Base-by-base conservation (phyloP, 1,284 basidiomycete genomes). In the Ganoderma leucocontextum region DNA sequence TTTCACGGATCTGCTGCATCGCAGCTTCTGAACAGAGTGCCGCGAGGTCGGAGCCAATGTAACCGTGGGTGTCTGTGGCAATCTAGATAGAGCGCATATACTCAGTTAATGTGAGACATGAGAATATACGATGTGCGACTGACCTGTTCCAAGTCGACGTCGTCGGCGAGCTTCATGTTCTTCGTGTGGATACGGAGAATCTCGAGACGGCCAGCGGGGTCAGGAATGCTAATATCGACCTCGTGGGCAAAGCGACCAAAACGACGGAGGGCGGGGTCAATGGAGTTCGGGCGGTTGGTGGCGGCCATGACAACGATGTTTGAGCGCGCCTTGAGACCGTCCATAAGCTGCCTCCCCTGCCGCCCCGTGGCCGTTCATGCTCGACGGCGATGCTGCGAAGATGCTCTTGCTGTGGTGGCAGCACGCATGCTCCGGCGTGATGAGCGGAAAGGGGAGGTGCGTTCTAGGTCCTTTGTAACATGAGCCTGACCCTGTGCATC, bases 161-260 rank as follows among this genome's bases (percentile, higher is more conserved):
- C 98, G 68, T 99, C 97, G n/a, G 83, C 90, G 58, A 99, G 87
- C 84, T 99, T 99, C 97, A 99, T 99, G 87, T 99, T 99, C 91
- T 99, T 99, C 68, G 98, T 99, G 86, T 99, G 97, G 74, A 99
- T 99, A 71, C 97, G 94, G 71, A 99, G n/a, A n/a, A n/a, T n/a
- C n/a, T n/a, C n/a, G n/a, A n/a, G n/a, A n/a, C n/a, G n/a, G n/a
- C n/a, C n/a, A n/a, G n/a, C n/a, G n/a, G n/a, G n/a, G n/a, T n/a
- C n/a, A n/a, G n/a, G n/a, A n/a, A n/a, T n/a, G n/a, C n/a, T n/a
- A n/a, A n/a, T n/a, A n/a, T n/a, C n/a, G n/a, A n/a, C n/a, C n/a
- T n/a, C n/a, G n/a, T n/a, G n/a, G n/a, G n/a, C n/a, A n/a, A n/a
- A n/a, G n/a, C n/a, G n/a, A n/a, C n/a, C n/a, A n/a, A n/a, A n/a